A percentile compares a stretch with the other conserved stretches of the same genome.
phyloP scores from a whole-genome alignment of 306 rosid species.

The Lathyrus aphaca region DNA sequence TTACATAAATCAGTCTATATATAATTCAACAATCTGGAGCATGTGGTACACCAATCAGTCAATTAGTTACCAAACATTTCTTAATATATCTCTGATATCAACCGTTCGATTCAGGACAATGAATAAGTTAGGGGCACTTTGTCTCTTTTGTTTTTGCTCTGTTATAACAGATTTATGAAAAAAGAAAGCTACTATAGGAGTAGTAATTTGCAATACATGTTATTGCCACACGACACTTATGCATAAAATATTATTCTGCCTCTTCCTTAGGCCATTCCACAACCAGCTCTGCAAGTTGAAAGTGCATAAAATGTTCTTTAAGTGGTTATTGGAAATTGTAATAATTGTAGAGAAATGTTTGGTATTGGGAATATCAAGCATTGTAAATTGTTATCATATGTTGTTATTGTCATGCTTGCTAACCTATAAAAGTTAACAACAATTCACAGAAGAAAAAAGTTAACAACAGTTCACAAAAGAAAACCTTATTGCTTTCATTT shows the following conservation, averaged over 20 bases:
- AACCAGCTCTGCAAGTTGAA: not conserved
- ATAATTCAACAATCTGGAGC: too few relatives aligned
- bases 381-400: conserved; percentile 2
- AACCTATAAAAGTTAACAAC: not conserved
- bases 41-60: too few relatives aligned
- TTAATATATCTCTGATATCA: too few relatives aligned
- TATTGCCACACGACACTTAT: conserved; percentile 34
- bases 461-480: too few relatives aligned
- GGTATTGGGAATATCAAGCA: not conserved
- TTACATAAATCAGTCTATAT: too few relatives aligned
- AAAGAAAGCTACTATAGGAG: not conserved
- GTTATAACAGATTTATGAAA: not conserved
- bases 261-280: not conserved
- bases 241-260: not conserved
- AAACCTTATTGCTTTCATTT: too few relatives aligned
- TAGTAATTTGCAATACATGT: not conserved
- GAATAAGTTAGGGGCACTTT: conserved; percentile 17
- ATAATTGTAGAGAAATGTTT: not conserved
- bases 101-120: conserved; percentile 35
- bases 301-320: not conserved
- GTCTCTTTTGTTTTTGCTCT: not conserved
- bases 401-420: not conserved
- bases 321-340: not conserved
- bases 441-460: too few relatives aligned
- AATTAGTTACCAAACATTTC: too few relatives aligned